A percentile compares a stretch with the other conserved stretches of the same genome.
Evolutionary conservation across 257 asterid genomes (phyloP).

Genomic region (Ehretia macrophylla): DNA sequence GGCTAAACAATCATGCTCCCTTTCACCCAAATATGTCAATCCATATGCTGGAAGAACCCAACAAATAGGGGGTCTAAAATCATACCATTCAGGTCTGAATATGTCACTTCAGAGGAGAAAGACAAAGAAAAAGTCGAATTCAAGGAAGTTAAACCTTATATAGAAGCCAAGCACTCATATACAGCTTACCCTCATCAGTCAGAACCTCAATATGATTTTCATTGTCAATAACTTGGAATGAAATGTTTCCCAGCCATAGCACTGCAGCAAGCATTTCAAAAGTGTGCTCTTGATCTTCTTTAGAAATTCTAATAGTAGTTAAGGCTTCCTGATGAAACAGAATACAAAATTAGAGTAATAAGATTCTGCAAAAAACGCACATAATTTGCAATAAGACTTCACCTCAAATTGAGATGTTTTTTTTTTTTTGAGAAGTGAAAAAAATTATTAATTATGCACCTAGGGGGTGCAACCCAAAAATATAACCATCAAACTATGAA

Average conservation of each 20-base stretch:
- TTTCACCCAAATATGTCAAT: too few relatives aligned
- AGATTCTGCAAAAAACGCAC: not conserved
- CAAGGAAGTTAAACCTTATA: not conserved
- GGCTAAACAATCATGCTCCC: too few relatives aligned
- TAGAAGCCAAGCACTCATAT: constrained; percentile 3
- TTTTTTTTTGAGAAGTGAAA: too few relatives aligned
- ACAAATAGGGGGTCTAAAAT: too few relatives aligned
- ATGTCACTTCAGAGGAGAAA: too few relatives aligned
- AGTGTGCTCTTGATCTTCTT: constrained; percentile 58
- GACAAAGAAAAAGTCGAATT: not conserved
- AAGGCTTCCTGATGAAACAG: constrained; percentile 57
- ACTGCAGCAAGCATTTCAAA: constrained; percentile 71
- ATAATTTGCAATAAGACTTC: not conserved
- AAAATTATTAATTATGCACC: too few relatives aligned
- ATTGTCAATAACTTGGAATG: constrained; percentile 52
- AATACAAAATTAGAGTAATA: constrained; percentile 10
- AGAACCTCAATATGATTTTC: constrained; percentile 58
- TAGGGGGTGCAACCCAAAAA: too few relatives aligned
- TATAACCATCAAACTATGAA: too few relatives aligned
- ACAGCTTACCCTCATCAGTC: constrained; percentile 52
- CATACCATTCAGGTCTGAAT: too few relatives aligned
- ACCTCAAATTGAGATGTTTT: too few relatives aligned
- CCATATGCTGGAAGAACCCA: too few relatives aligned
- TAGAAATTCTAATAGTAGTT: constrained; percentile 39
- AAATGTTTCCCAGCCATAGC: constrained; percentile 80